Base-by-base conservation (phyloP, 2,329 filamentous ascomycete genomes). In the Paecilomyces sp. region DNA sequence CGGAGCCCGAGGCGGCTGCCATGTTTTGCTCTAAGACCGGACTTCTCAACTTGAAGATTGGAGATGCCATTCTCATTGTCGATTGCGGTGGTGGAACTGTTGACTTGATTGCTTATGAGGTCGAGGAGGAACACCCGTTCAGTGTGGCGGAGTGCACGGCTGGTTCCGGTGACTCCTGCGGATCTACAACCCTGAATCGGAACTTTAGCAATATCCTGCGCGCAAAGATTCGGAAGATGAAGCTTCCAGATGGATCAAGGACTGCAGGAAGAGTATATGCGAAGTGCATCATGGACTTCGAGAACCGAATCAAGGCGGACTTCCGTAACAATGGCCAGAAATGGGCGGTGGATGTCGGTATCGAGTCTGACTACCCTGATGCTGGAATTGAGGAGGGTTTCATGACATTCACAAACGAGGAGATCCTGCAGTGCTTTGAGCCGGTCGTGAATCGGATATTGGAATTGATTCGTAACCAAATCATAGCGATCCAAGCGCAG, bases 211-310 rank as follows among this genome's bases (percentile, higher is more conserved):
- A 97, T 78, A 97, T 99, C 66, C 82, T 97, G 56, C 89, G 94
- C 58, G 95, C 93, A 62, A 97, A 97, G 83, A 97, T 99, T 69
- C 85, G 93, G 67, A 97, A 97, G 82, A 97, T 97, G 94, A 97
- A 97, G 79, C 83, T 99, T 54, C 92, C 94, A 1, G 93, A 97
- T 72, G 93, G 92, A 54, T 97, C 93, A 67, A 95, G 93, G 79
- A 97, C 92, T 2, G 93, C 94, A n/a, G 93, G 93, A 52, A 92
- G 93, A 76, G 94, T 99, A 58, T 97, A 97, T 76, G 93, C 93
- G 66, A 97, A 97, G 80, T 97, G 93, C 76, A 97, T 99, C 77
- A 97, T 97, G 93, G 94, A 99, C 78, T 99, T 99, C 70, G 94
- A 99, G 81, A 97, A 97, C 84, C 84, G 94, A 75, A 97, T 99